These are phyloP conservation scores for Trichaptum fuscoviolaceum DNA, from an alignment of 768 basidiomycete genomes.

Conservation along the genomic window DNA sequence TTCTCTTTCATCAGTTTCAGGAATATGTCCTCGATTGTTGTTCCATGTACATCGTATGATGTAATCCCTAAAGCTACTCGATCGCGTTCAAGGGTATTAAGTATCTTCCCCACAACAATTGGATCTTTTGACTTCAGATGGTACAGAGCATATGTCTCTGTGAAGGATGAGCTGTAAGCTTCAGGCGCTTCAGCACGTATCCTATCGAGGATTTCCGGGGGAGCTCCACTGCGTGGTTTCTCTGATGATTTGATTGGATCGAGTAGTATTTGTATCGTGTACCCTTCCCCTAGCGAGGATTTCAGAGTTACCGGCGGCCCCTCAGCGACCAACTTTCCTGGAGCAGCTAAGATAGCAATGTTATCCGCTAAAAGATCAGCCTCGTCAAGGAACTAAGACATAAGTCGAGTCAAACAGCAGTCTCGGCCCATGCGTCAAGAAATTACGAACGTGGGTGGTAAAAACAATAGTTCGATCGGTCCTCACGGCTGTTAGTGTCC, in stretches of 20 bases:
- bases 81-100: constrained; percentile 48
- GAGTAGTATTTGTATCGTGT: constrained; percentile 55
- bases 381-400: constrained; percentile 62
- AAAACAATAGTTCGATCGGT: constrained; percentile 65
- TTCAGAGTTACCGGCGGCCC: constrained; percentile 75
- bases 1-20: constrained; percentile 53
- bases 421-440: background rate
- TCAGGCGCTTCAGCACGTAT: constrained; percentile 43
- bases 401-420: constrained; percentile 6
- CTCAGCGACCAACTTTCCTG: constrained; percentile 68
- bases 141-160: constrained; percentile 42
- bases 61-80: constrained; percentile 31
- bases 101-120: constrained; percentile 45
- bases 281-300: constrained; percentile 64
- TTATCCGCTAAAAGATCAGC: constrained; percentile 74
- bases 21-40: constrained; percentile 81
- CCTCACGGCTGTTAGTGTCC: constrained; percentile 61
- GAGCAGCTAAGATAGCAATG: constrained; percentile 69
- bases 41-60: constrained; percentile 64
- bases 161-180: constrained; percentile 35
- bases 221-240: constrained; percentile 16
- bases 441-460: constrained; percentile 63
- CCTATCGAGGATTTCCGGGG: constrained; percentile 30
- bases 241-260: constrained; percentile 25
- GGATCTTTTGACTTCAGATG: constrained; percentile 61